These are phyloP conservation scores for Musa beccarii DNA, from an alignment of 176 grass and related monocot species.

Conservation along the genomic window DNA sequence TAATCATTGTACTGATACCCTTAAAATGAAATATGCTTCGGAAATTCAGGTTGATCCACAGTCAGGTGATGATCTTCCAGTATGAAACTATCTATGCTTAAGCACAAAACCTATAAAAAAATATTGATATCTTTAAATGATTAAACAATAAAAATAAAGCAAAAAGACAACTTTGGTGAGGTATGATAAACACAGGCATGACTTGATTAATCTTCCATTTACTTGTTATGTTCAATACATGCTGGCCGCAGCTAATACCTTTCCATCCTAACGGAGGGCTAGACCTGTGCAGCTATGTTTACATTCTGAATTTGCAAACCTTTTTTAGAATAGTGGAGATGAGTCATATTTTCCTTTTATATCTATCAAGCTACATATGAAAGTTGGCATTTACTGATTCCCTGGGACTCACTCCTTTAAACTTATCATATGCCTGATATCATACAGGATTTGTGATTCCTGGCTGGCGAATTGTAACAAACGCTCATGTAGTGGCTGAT, in stretches of 20 bases:
- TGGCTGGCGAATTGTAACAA: conserved; percentile 62
- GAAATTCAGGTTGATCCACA: no score
- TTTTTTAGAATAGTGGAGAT: background rate
- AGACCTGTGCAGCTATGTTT: background rate
- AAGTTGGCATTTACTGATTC: background rate
- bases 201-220: background rate
- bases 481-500: conserved; percentile 94
- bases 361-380: background rate
- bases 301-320: background rate
- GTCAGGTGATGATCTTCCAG: no score
- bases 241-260: background rate
- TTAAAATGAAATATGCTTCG: no score
- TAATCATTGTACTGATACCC: no score
- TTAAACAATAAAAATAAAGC: background rate
- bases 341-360: background rate
- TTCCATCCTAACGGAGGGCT: background rate
- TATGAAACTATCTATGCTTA: no score
- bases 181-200: background rate
- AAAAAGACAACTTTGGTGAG: background rate
- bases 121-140: no score
- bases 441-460: conserved; percentile 82
- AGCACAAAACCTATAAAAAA: no score
- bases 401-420: background rate
- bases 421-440: conserved; percentile 12
- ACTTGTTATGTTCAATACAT: background rate